Evolutionary conservation across 2,329 filamentous ascomycete genomes (phyloP).

Genomic region (Pseudocercospora macadamiae): DNA sequence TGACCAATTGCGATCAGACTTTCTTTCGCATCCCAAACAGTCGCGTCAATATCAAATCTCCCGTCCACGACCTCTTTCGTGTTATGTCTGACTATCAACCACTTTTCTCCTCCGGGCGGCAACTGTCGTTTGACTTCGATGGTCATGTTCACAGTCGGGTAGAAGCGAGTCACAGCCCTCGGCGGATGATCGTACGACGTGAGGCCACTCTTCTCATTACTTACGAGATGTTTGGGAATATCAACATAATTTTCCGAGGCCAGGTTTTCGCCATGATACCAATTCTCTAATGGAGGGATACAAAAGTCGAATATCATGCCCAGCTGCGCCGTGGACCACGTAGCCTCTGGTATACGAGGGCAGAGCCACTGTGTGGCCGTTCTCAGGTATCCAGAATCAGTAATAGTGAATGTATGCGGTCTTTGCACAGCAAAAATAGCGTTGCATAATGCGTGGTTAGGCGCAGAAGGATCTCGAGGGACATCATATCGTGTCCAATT

Average conservation of each 20-base stretch:
- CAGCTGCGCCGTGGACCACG: conserved; percentile 21
- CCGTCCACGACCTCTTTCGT: conserved; percentile 26
- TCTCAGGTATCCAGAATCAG: background rate
- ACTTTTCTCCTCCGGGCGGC: conserved; percentile 26
- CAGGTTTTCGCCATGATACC: conserved; percentile 15
- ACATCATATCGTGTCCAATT: conserved; percentile 26
- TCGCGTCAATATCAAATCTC: conserved; percentile 26
- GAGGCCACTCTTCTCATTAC: conserved; percentile 4
- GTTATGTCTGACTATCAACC: conserved; percentile 23
- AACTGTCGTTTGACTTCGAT: conserved; percentile 26
- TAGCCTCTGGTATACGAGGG: conserved; percentile 17
- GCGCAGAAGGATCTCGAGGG: conserved; percentile 11
- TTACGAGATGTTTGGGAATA: conserved; percentile 10
- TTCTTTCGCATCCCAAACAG: conserved; percentile 27
- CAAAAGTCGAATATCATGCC: conserved; percentile 23
- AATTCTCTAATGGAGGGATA: conserved; percentile 22
- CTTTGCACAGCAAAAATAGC: conserved; percentile 21
- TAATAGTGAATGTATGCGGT: background rate
- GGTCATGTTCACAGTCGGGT: conserved; percentile 26
- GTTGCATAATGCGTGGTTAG: conserved; percentile 22
- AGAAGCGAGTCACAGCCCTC: conserved; percentile 21
- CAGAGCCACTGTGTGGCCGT: conserved; percentile 21
- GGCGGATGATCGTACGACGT: conserved; percentile 16
- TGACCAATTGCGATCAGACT: conserved; percentile 19
- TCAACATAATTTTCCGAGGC: conserved; percentile 13